A percentile compares a stretch with the other conserved stretches of the same genome.
Conservation (phyloP, 768 basidiomycete genomes). For the Termitomyces bulborhizus region DNA sequence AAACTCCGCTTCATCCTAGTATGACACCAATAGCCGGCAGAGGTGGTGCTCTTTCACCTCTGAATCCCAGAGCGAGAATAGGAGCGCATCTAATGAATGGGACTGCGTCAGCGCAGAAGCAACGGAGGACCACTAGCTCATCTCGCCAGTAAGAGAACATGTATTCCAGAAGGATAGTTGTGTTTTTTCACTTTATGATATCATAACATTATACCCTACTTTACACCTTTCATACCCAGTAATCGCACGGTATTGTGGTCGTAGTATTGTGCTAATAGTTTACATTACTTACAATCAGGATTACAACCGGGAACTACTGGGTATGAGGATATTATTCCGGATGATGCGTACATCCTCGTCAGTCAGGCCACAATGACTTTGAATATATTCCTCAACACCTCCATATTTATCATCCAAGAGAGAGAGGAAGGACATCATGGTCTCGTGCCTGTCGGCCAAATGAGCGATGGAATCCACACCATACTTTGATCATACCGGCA, state of each 20-base stretch:
- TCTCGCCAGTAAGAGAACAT: constrained; percentile 22
- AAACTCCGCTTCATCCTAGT: constrained; percentile 25
- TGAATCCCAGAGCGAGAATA: constrained; percentile 66
- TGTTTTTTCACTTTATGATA: neutral
- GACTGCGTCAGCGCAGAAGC: constrained; percentile 10
- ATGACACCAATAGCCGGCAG: constrained; percentile 25
- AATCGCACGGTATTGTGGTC: neutral
- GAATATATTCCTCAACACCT: constrained; percentile 60
- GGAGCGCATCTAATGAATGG: constrained; percentile 34
- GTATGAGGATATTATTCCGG: constrained; percentile 47
- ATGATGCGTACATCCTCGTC: constrained; percentile 60
- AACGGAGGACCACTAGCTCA: constrained; percentile 36
- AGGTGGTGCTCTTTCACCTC: constrained; percentile 53
- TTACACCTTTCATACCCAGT: constrained; percentile 3
- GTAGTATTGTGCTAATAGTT: neutral
- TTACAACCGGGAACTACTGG: constrained; percentile 16
- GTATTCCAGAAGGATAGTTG: neutral
- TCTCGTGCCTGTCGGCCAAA: constrained; percentile 45
- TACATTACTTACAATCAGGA: neutral
- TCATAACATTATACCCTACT: constrained; percentile 9
- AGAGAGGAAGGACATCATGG: constrained; percentile 67
- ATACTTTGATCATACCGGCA: constrained; percentile 47
- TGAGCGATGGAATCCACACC: constrained; percentile 1
- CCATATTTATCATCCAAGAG: constrained; percentile 60
- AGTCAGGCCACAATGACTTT: constrained; percentile 47